Evolutionary conservation across 2,329 filamentous ascomycete genomes (phyloP).

Genomic region (Claviceps citrina): DNA sequence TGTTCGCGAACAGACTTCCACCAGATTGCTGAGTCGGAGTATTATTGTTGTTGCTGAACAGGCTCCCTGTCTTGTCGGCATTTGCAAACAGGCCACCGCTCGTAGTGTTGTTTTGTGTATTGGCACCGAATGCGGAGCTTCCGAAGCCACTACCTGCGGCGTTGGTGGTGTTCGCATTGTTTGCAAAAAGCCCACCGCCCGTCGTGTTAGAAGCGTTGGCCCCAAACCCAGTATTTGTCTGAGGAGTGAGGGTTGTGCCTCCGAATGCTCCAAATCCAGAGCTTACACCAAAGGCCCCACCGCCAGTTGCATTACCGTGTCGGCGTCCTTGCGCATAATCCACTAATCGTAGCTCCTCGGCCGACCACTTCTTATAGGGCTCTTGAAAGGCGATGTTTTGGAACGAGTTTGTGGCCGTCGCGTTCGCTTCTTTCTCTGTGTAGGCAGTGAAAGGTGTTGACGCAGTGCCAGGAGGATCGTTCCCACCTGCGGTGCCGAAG

Average conservation of each 20-base stretch:
- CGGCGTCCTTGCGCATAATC: conserved; percentile 82
- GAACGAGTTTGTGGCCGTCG: conserved; percentile 42
- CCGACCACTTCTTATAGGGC: conserved; percentile 75
- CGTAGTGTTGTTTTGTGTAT: conserved; percentile 12
- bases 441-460: conserved; percentile 52
- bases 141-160: conserved; percentile 12
- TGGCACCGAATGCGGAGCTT: conserved; percentile 28
- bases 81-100: conserved; percentile 25
- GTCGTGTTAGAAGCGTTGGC: conserved; percentile 18
- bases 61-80: conserved; percentile 13
- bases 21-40: conserved; percentile 9
- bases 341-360: conserved; percentile 66
- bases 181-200: conserved; percentile 24
- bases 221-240: conserved; percentile 31
- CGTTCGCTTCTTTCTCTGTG: conserved; percentile 57
- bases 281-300: conserved; percentile 65
- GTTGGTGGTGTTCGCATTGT: conserved; percentile 17
- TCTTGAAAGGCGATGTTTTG: conserved; percentile 69
- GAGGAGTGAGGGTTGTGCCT: conserved; percentile 17
- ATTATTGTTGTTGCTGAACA: conserved; percentile 13
- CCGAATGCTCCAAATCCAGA: conserved; percentile 38
- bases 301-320: conserved; percentile 67
- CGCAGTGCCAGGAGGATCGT: conserved; percentile 54
- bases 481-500: conserved; percentile 25
- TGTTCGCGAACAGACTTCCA: conserved; percentile 14